Conservation (phyloP, 441 rosid genomes). For the Populus trichocarpa region DNA sequence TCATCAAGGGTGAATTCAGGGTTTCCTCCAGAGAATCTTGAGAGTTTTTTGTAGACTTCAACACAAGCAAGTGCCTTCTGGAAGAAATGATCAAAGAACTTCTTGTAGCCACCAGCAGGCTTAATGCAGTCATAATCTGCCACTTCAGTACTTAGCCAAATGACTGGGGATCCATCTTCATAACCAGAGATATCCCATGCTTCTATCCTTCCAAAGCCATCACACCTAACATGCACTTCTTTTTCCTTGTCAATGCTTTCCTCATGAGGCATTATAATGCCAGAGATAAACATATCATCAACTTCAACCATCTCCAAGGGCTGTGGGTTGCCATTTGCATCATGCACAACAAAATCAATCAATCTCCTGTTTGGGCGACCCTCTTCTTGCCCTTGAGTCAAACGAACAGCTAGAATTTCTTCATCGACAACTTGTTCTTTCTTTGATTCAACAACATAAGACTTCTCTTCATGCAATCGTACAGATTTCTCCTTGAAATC, state of each 20-base stretch:
- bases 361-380: conserved; percentile 61
- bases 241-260: conserved; percentile 39
- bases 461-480: conserved; percentile 29
- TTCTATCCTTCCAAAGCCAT: conserved; percentile 64
- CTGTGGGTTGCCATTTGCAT: conserved; percentile 39
- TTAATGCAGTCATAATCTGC: conserved; percentile 77
- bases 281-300: conserved; percentile 52
- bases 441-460: conserved; percentile 43
- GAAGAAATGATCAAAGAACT: conserved; percentile 46
- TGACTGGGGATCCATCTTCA: conserved; percentile 66
- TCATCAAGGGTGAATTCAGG: conserved; percentile 69
- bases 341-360: conserved; percentile 56
- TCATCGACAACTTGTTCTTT: conserved; percentile 38
- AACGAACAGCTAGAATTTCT: conserved; percentile 40
- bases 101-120: conserved; percentile 58
- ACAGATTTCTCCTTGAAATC: conserved; percentile 49
- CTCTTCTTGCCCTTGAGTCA: conserved; percentile 36
- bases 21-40: conserved; percentile 61
- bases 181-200: conserved; percentile 79
- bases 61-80: conserved; percentile 62
- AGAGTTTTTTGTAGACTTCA: conserved; percentile 64
- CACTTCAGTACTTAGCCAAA: conserved; percentile 69
- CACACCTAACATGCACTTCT: conserved; percentile 47
- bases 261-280: conserved; percentile 59
- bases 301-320: conserved; percentile 77